Conservation (phyloP, 2,329 filamentous ascomycete genomes). For the Didymella keratinophila region DNA sequence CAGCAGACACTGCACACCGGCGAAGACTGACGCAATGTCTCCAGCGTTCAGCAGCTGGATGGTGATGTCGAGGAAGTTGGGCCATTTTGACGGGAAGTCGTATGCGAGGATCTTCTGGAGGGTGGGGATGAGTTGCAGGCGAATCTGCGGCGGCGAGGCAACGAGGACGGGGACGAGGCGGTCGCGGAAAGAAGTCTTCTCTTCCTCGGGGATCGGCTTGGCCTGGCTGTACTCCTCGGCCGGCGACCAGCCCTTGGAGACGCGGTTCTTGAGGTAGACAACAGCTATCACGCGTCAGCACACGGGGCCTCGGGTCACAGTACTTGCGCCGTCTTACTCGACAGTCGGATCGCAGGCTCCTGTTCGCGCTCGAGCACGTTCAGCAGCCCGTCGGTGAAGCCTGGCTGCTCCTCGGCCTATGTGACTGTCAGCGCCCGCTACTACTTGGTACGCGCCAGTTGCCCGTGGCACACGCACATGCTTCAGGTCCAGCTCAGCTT, state of each 20-base stretch:
- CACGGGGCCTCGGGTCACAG: not conserved
- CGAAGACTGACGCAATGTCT: slow-evolving; percentile 85
- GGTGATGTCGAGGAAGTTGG: slow-evolving; percentile 91
- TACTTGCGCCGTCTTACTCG: slow-evolving; percentile 67
- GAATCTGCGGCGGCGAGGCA: slow-evolving; percentile 78
- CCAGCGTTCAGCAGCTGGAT: slow-evolving; percentile 87
- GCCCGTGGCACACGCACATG: slow-evolving; percentile 64
- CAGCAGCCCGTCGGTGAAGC: slow-evolving; percentile 89
- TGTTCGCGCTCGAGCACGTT: slow-evolving; percentile 91
- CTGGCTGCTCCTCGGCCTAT: slow-evolving; percentile 87
- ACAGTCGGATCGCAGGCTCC: slow-evolving; percentile 82
- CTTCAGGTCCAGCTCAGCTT: slow-evolving; percentile 83
- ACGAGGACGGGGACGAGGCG: slow-evolving; percentile 90
- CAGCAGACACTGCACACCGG: slow-evolving; percentile 90
- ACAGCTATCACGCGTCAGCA: slow-evolving; percentile 68
- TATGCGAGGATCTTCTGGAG: slow-evolving; percentile 95
- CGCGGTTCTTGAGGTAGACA: slow-evolving; percentile 97
- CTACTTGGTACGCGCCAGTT: slow-evolving; percentile 25
- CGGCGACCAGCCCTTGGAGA: slow-evolving; percentile 88
- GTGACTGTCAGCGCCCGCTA: slow-evolving; percentile 33
- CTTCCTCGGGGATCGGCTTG: slow-evolving; percentile 82
- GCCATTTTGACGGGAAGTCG: slow-evolving; percentile 95
- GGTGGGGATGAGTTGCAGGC: slow-evolving; percentile 91
- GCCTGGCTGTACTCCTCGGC: slow-evolving; percentile 77
- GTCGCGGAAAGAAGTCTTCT: slow-evolving; percentile 86